phyloP scores from a whole-genome alignment of 1,284 basidiomycete genomes.

The Cryptococcus sp. region DNA sequence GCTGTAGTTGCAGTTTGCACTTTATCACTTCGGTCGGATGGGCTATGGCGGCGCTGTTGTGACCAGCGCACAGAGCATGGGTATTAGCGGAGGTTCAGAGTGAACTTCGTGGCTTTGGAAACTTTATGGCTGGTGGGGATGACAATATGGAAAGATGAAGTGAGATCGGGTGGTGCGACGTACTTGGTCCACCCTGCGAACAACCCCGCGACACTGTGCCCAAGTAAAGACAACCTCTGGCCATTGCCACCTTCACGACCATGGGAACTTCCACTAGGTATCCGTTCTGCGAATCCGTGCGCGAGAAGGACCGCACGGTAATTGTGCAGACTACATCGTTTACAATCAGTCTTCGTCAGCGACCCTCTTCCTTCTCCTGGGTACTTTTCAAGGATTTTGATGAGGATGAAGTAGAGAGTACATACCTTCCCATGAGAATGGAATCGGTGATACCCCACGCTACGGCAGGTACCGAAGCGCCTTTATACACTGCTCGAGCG shows the following conservation, averaged over 20 bases:
- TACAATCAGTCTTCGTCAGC: too few relatives aligned
- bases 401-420: not conserved
- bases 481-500: conserved; percentile 51
- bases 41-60: conserved; percentile 45
- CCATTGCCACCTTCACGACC: conserved; percentile 14
- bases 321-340: conserved; percentile 46
- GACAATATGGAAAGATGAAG: not conserved
- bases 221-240: conserved; percentile 41
- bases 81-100: not conserved
- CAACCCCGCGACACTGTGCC: conserved; percentile 49
- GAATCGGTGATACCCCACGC: conserved; percentile 54
- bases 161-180: conserved; percentile 11
- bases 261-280: conserved; percentile 13
- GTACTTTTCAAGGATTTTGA: not conserved
- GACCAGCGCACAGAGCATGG: not conserved
- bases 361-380: not conserved
- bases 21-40: conserved; percentile 55
- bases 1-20: conserved; percentile 52
- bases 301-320: conserved; percentile 45
- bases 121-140: conserved; percentile 5
- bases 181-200: conserved; percentile 54
- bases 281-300: conserved; percentile 45
- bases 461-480: conserved; percentile 52
- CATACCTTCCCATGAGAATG: conserved; percentile 53
- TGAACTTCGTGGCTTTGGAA: not conserved